These are phyloP conservation scores for Avena atlantica DNA, from an alignment of 176 grass and related monocot species.

Conservation along the genomic window DNA sequence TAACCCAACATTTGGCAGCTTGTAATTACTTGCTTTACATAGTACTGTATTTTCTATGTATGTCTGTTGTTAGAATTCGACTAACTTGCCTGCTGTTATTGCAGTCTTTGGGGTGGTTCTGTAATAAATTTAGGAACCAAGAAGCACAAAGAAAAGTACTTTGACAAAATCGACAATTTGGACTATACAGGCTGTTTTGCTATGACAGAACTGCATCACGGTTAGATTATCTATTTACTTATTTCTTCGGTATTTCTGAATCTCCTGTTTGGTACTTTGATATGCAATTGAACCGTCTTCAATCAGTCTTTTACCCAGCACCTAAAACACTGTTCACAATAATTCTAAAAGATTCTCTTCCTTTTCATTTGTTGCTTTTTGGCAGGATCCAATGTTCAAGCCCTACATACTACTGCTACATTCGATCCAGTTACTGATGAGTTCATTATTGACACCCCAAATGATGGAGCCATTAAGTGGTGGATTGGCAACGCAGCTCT, in stretches of 20 bases:
- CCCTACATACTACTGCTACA: conserved; percentile 94
- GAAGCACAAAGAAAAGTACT: conserved; percentile 92
- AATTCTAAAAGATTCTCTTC: conserved; percentile 23
- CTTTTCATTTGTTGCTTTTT: conserved; percentile 1
- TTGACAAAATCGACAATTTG: conserved; percentile 90
- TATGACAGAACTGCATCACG: conserved; percentile 99
- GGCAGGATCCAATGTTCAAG: conserved; percentile 96
- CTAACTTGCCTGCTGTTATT: conserved; percentile 41
- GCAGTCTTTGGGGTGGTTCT: conserved; percentile 97
- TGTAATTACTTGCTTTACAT: background rate
- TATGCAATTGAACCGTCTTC: background rate
- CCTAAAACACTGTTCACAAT: conserved; percentile 37
- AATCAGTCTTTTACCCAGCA: conserved; percentile 13
- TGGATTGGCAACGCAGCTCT: conserved; percentile 97
- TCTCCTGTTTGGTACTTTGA: background rate
- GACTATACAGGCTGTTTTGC: conserved; percentile 97
- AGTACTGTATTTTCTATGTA: background rate
- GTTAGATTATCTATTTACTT: conserved; percentile 55
- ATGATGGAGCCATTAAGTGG: conserved; percentile 99
- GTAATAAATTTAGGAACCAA: conserved; percentile 89
- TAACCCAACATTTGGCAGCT: background rate
- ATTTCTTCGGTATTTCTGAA: background rate
- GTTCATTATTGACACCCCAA: conserved; percentile 92
- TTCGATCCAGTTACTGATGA: conserved; percentile 95
- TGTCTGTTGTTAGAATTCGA: background rate